Evolutionary conservation across 2,329 filamentous ascomycete species (phyloP), one percentile per base, ranked within the genome.

Genomic region (Colletotrichum tabaci): DNA sequence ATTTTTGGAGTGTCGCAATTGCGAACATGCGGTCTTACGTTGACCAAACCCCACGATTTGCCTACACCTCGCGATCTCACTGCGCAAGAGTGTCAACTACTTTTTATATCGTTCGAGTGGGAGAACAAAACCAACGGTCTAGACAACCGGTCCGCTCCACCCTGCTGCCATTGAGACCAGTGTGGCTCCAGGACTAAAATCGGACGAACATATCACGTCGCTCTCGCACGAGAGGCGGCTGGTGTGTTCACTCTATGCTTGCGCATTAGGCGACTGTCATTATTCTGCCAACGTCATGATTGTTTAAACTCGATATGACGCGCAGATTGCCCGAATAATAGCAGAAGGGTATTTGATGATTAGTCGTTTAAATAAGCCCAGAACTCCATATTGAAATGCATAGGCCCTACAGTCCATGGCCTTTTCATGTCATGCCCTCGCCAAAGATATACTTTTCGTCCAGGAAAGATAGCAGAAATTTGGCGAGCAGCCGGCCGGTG

Each of bases 121-220:
- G 89, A 88, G 87, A 90, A 87, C 90, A 85, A 86, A 90, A 78
- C 83, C 82, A 80, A 86, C 81, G 88, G 89, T 87, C 88, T 90
- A 90, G 89, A 91, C 89, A 90, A 87, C 89, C 89, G 79, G 88
- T 89, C 88, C 86, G 83, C 86, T 91, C 89, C 89, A 90, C 89
- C 89, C 89, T 89, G 88, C 83, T 87, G 84, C 82, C 85, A 88
- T 86, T 83, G 85, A 87, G 72, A 72, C 63, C 15, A 81, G 84
- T 90, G 87, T 87, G 87, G 82, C 82, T 85, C 84, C 85, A 84
- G 89, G 89, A 91, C 89, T 91, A 90, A 86, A 86, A 86, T 84
- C 85, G 87, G 88, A 88, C 87, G 87, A 78, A 91, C 87, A 90
- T 86, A 55, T 56, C 46, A 63, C 49, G 50, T 21, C 18, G 23